phyloP scores from a whole-genome alignment of 2,329 filamentous ascomycete genomes.

The Fusarium virguliforme region DNA sequence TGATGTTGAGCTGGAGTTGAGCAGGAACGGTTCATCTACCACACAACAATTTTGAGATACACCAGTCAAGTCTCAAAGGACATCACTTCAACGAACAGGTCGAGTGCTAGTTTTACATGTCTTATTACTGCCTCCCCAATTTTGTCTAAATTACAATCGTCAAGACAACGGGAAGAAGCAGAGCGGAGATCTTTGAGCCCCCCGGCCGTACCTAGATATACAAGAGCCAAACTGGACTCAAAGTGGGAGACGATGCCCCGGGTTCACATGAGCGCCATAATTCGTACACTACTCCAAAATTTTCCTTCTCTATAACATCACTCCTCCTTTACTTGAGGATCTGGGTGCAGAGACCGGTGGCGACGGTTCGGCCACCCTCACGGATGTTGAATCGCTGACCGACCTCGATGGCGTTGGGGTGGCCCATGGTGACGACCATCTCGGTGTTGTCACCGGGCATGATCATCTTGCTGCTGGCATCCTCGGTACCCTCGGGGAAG shows the following conservation, averaged over 20 bases:
- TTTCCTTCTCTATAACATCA: conserved; percentile 35
- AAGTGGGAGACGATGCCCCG: conserved; percentile 48
- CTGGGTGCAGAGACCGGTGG: conserved; percentile 85
- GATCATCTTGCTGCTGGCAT: conserved; percentile 82
- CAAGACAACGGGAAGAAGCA: conserved; percentile 60
- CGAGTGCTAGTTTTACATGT: conserved; percentile 48
- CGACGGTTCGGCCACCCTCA: conserved; percentile 93
- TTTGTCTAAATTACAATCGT: conserved; percentile 56
- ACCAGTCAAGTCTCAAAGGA: background rate
- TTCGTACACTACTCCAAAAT: conserved; percentile 48
- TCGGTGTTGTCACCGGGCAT: conserved; percentile 99
- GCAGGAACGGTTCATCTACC: background rate
- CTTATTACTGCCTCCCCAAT: conserved; percentile 54
- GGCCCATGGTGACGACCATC: conserved; percentile 90
- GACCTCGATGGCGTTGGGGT: conserved; percentile 88
- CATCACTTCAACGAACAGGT: conserved; percentile 3
- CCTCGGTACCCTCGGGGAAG: conserved; percentile 88
- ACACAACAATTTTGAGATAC: background rate
- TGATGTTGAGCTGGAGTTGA: background rate
- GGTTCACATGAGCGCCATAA: conserved; percentile 51
- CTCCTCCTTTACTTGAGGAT: conserved; percentile 71
- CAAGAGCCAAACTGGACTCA: conserved; percentile 56
- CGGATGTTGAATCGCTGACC: conserved; percentile 98
- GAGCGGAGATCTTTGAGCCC: conserved; percentile 60
- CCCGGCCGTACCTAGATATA: conserved; percentile 55